A percentile compares a stretch with the other conserved stretches of the same genome.
Conservation (phyloP, 1,284 basidiomycete species). For the Heimioporus punctisporus region DNA sequence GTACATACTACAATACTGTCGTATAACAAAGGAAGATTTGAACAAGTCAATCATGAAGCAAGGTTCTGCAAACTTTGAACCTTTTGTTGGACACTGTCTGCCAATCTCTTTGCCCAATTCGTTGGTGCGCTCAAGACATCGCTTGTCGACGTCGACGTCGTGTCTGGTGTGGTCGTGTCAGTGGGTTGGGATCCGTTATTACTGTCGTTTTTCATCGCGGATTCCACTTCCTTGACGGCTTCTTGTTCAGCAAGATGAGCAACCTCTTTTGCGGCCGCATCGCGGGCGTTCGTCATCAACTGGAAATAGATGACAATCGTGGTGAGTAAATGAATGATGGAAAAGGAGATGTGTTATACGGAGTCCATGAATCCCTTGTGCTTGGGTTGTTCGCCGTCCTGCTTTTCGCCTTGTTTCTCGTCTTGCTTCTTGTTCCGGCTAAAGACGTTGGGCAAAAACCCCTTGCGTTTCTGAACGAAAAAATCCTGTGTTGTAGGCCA, state of each 20-base stretch:
- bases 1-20: too few species aligned
- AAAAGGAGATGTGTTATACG: background rate
- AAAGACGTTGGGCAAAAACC: conserved; percentile 15
- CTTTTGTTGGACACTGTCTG: conserved; percentile 14
- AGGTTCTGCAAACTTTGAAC: conserved; percentile 7
- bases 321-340: background rate
- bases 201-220: background rate
- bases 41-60: background rate
- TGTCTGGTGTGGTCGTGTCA: background rate
- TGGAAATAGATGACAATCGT: background rate
- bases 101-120: conserved; percentile 20
- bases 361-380: conserved; percentile 11
- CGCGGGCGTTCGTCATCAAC: conserved; percentile 3
- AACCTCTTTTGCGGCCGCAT: conserved; percentile 9
- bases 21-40: too few species aligned
- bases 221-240: conserved; percentile 9
- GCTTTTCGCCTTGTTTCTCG: background rate
- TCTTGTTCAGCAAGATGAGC: conserved; percentile 13
- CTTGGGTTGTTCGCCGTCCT: background rate
- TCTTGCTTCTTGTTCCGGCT: conserved; percentile 2
- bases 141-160: background rate
- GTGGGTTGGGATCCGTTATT: conserved; percentile 6
- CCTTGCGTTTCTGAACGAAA: conserved; percentile 19
- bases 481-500: background rate
- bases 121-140: conserved; percentile 7